phyloP scores from a whole-genome alignment of 306 rosid genomes.

The Ziziphus jujuba region DNA sequence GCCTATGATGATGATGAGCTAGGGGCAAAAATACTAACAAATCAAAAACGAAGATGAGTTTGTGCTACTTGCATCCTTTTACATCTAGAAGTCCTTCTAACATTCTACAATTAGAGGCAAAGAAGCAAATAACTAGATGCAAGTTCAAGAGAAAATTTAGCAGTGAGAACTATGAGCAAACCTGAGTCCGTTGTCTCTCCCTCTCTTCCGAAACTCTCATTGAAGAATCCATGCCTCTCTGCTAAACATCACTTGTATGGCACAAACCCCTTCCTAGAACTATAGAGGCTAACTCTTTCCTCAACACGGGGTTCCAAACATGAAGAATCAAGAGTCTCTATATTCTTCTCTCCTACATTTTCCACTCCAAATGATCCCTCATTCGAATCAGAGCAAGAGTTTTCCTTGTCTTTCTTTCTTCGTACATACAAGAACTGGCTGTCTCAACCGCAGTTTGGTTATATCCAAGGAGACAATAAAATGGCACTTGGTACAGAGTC shows the following conservation, averaged over 20 bases:
- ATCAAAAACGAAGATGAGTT: too few species aligned
- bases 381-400: too few species aligned
- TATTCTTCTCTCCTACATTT: constrained; percentile 43
- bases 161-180: constrained; percentile 59
- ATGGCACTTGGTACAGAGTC: constrained; percentile 46
- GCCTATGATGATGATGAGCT: too few species aligned
- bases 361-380: too few species aligned
- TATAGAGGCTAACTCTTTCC: constrained; percentile 34
- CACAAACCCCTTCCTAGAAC: constrained; percentile 63
- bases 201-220: constrained; percentile 50
- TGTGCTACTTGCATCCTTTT: too few species aligned
- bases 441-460: constrained; percentile 30
- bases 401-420: constrained; percentile 35
- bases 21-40: too few species aligned
- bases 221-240: constrained; percentile 56
- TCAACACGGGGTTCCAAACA: constrained; percentile 16
- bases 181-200: constrained; percentile 68
- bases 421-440: constrained; percentile 31
- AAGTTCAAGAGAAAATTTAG: too few species aligned
- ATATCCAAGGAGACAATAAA: constrained; percentile 21
- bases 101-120: too few species aligned
- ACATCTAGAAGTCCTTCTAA: too few species aligned
- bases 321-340: constrained; percentile 42
- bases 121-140: too few species aligned
- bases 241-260: constrained; percentile 83